These are phyloP conservation scores for Priceomyces haplophilus DNA, from an alignment of 805 yeast genomes.

Conservation along the genomic window DNA sequence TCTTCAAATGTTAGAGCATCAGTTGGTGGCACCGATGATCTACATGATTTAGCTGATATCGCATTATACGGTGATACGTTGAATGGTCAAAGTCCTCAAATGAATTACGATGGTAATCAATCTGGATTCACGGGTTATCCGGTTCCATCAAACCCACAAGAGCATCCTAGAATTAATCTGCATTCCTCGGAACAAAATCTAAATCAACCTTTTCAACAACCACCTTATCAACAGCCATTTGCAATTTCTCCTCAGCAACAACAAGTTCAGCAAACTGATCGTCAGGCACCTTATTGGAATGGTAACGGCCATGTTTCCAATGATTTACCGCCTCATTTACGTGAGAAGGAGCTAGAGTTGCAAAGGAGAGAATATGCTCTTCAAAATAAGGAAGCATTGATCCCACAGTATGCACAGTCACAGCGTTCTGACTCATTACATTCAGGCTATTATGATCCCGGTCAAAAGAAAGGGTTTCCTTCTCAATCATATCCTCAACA, in stretches of 20 bases:
- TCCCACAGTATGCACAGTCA: conserved; percentile 1
- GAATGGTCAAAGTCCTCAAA: conserved; percentile 24
- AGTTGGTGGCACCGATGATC: conserved; percentile 19
- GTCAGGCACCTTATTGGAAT: neutral
- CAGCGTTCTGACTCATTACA: neutral
- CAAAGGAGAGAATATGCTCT: conserved; percentile 26
- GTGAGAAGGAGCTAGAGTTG: conserved; percentile 24
- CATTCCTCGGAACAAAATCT: neutral
- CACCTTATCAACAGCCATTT: neutral
- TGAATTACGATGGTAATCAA: neutral
- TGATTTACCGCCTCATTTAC: conserved; percentile 13
- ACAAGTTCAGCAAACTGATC: neutral
- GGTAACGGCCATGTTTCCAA: conserved; percentile 4
- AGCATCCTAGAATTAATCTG: neutral
- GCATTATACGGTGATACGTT: conserved; percentile 36
- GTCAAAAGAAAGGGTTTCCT: conserved; percentile 4
- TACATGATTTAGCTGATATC: conserved; percentile 36
- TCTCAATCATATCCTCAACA: conserved; percentile 3
- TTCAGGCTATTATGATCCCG: neutral
- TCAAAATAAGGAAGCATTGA: conserved; percentile 10
- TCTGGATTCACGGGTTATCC: neutral
- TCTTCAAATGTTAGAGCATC: conserved; percentile 14
- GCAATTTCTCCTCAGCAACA: neutral
- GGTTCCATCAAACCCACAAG: neutral
- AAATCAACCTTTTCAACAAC: neutral